Base-by-base conservation (phyloP, 331 rosid genomes). In the Cucumis variabilis region DNA sequence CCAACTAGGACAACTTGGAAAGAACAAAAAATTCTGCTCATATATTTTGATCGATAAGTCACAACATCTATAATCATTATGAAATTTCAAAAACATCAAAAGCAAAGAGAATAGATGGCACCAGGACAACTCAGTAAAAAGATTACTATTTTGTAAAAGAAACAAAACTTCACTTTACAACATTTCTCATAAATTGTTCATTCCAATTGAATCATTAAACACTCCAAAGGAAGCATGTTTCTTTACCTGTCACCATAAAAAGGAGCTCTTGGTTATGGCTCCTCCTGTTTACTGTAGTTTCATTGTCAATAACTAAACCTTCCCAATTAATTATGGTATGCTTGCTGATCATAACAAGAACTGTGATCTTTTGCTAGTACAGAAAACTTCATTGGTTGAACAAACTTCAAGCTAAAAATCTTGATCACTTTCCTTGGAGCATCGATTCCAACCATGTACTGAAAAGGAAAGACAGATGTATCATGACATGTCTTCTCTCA, bases 401-500 rank as follows among this genome's bases (percentile, higher is more conserved):
- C 67, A 53, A 80, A 51, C 46, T 14, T 17, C 84, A 13, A 27
- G 48, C 28, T 80, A 48, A 74, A 53, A 80, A 55, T 55, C 50
- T 80, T 58, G 25, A 55, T 44, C 48, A 27, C 4, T 17, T 16
- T 55, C 69, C 41, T 25, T 5, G 19, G 48, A 27, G 69, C 84
- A 27, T 80, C 51, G 2, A 81, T 17, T 24, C n/a, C 17, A 7
- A 30, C 11, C n/a, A 21, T 23, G 4, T 80, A 5, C 27, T 5
- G 51, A 50, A 51, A 79, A 14, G 44, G 25, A 53, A 79, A 51
- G 67, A 53, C 17, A 13, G 27, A 58, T 50, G 24, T 53, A 79
- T 16, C 51, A 53, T 20, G 3, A 17, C 23, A 13, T 21, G 21
- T 17, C 62, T 68, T 85, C 33, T 58, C 85, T 96, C 92, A 93